Evolutionary conservation across 2,329 filamentous ascomycete genomes (phyloP).

Genomic region (Nemania sp.): DNA sequence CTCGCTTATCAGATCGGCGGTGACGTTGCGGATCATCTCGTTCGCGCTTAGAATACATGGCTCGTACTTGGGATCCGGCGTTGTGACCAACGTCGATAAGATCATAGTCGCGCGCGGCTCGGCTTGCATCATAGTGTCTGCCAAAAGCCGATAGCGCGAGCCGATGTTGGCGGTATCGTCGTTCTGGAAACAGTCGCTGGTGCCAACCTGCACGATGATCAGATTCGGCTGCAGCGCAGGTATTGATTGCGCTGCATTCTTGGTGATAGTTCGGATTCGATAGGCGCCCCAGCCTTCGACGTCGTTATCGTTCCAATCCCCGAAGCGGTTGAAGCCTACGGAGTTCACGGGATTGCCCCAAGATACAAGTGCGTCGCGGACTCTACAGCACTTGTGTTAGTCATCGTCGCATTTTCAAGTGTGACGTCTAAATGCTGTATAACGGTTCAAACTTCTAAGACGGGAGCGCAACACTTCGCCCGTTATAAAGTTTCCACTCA

Average conservation of each 20-base stretch:
- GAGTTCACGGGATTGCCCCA: conserved; percentile 34
- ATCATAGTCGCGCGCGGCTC: conserved; percentile 32
- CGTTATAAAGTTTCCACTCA: no score
- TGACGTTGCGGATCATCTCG: conserved; percentile 33
- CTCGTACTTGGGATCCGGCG: conserved; percentile 30
- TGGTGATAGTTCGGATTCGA: conserved; percentile 16
- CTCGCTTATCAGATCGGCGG: conserved; percentile 30
- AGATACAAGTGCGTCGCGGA: conserved; percentile 32
- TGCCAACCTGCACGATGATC: conserved; percentile 35
- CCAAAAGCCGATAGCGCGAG: conserved; percentile 29
- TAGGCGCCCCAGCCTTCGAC: neutral
- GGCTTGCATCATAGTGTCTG: conserved; percentile 29
- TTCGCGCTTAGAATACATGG: conserved; percentile 34
- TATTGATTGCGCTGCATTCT: conserved; percentile 30
- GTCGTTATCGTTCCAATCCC: conserved; percentile 25
- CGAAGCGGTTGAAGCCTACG: conserved; percentile 37
- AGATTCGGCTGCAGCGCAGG: conserved; percentile 36
- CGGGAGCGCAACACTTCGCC: neutral
- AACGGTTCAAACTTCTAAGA: no score
- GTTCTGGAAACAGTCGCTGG: conserved; percentile 36
- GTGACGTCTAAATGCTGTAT: no score
- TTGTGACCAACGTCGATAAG: conserved; percentile 35
- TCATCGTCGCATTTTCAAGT: no score
- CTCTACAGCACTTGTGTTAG: no score
- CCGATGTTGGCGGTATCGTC: conserved; percentile 29